Percentiles rank a stretch among this genome's conserved stretches.
Evolutionary conservation across 2,329 filamentous ascomycete species (phyloP).

Genomic region (Calycina herbarum): DNA sequence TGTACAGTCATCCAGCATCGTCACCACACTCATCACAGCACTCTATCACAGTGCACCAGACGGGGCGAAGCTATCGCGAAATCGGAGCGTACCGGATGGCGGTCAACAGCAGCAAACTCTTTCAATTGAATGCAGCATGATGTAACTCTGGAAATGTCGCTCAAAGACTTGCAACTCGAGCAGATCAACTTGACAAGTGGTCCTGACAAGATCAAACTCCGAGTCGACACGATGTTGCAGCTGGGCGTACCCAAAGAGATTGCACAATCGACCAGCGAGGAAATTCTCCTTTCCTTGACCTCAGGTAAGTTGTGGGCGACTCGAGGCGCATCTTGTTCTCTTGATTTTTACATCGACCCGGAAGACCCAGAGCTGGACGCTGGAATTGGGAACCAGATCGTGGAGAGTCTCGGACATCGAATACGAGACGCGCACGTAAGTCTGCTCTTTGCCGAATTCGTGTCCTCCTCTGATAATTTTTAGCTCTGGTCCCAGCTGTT

Average conservation of each 20-base stretch:
- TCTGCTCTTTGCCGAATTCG: not conserved
- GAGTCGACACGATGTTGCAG: constrained; percentile 14
- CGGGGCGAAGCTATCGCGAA: not conserved
- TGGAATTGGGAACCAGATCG: not conserved
- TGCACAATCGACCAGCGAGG: not conserved
- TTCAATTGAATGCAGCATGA: not conserved
- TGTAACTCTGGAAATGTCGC: constrained; percentile 7
- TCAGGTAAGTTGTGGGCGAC: constrained; percentile 31
- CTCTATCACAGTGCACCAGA: not conserved
- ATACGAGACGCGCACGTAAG: constrained; percentile 29
- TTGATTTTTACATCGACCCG: constrained; percentile 26
- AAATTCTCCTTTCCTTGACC: constrained; percentile 21
- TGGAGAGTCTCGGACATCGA: constrained; percentile 23
- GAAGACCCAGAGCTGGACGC: constrained; percentile 22
- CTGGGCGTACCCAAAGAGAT: constrained; percentile 15
- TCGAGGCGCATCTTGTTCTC: constrained; percentile 24
- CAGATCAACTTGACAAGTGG: constrained; percentile 18
- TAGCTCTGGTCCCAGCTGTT: constrained; percentile 33
- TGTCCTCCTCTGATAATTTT: constrained; percentile 13
- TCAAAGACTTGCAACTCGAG: constrained; percentile 21
- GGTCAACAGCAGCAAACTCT: not conserved
- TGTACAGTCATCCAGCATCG: not conserved
- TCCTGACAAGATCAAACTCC: constrained; percentile 22
- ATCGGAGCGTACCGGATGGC: constrained; percentile 6
- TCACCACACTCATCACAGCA: not conserved